Conservation (phyloP, 495 filamentous ascomycete species). For the Hypomontagnella submonticulosa region DNA sequence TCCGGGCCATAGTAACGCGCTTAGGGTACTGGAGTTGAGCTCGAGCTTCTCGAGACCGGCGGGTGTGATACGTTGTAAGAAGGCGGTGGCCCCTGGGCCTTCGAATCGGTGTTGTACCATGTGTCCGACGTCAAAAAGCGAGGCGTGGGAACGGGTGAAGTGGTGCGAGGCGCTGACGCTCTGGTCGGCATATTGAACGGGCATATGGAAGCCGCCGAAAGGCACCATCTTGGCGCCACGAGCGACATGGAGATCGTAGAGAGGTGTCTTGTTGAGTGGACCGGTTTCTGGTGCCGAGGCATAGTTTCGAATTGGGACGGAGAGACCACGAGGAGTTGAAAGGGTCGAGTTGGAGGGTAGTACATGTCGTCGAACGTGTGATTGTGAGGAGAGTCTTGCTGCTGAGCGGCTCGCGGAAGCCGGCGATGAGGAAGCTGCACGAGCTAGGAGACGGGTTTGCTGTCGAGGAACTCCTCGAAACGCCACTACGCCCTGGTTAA, state of each 20-base stretch:
- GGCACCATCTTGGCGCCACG: constrained; percentile 94
- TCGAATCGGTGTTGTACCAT: constrained; percentile 77
- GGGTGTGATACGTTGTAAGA: constrained; percentile 85
- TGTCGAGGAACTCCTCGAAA: constrained; percentile 27
- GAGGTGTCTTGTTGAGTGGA: constrained; percentile 72
- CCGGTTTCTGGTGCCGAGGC: constrained; percentile 49
- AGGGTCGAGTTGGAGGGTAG: constrained; percentile 2
- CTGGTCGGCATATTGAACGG: constrained; percentile 82
- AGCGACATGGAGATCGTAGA: constrained; percentile 83
- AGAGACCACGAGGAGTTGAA: background rate
- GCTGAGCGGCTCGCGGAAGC: constrained; percentile 21
- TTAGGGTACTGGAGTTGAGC: constrained; percentile 75
- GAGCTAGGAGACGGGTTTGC: constrained; percentile 13
- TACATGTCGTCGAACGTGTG: constrained; percentile 16
- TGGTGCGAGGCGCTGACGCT: constrained; percentile 82
- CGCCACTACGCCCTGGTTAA: constrained; percentile 39
- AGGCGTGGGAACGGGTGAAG: constrained; percentile 87
- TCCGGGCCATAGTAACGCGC: constrained; percentile 76
- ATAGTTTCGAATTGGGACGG: constrained; percentile 38
- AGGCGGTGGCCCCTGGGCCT: constrained; percentile 78
- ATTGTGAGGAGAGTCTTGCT: constrained; percentile 34
- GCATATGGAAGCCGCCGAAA: constrained; percentile 96
- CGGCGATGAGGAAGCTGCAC: constrained; percentile 25
- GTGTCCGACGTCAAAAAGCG: constrained; percentile 88
- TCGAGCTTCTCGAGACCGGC: constrained; percentile 62